Conservation (phyloP, 495 filamentous ascomycete species). For the Apiosordaria backusii region DNA sequence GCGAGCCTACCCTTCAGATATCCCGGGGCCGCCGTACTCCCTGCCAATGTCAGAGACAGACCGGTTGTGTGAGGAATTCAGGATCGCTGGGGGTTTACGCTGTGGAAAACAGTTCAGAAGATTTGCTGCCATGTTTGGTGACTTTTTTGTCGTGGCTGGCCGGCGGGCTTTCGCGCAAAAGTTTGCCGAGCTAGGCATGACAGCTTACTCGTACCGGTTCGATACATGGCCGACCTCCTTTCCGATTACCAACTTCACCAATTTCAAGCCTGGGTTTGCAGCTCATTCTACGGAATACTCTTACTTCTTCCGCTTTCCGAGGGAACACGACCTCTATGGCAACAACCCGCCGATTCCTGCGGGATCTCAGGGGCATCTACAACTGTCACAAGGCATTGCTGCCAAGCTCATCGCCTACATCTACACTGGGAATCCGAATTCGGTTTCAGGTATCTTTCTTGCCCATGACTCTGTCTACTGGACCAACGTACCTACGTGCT, state of each 20-base stretch:
- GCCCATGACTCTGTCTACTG: neutral
- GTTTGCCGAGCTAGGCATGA: slow-evolving; percentile 12
- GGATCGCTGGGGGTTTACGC: neutral
- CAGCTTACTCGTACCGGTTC: slow-evolving; percentile 9
- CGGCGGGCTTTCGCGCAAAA: slow-evolving; percentile 7
- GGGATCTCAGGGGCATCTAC: neutral
- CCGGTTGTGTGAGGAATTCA: slow-evolving; percentile 6
- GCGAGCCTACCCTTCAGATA: slow-evolving; percentile 7
- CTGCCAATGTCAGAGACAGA: neutral
- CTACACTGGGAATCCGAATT: slow-evolving; percentile 11
- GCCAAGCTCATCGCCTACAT: slow-evolving; percentile 8
- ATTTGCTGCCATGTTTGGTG: slow-evolving; percentile 10
- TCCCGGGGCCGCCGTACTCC: slow-evolving; percentile 5
- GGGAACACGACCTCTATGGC: slow-evolving; percentile 4
- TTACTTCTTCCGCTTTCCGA: slow-evolving; percentile 9
- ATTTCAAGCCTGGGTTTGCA: slow-evolving; percentile 11
- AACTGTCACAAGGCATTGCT: slow-evolving; percentile 2
- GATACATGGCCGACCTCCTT: slow-evolving; percentile 13
- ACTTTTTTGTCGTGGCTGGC: slow-evolving; percentile 5
- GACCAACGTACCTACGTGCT: neutral
- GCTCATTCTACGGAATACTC: slow-evolving; percentile 11
- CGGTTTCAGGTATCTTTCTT: slow-evolving; percentile 3
- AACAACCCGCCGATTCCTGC: slow-evolving; percentile 6
- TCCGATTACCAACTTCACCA: neutral
- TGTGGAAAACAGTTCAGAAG: slow-evolving; percentile 10